Base-by-base conservation (phyloP, 2,329 filamentous ascomycete genomes). In the Sarocladiaceae sp. region DNA sequence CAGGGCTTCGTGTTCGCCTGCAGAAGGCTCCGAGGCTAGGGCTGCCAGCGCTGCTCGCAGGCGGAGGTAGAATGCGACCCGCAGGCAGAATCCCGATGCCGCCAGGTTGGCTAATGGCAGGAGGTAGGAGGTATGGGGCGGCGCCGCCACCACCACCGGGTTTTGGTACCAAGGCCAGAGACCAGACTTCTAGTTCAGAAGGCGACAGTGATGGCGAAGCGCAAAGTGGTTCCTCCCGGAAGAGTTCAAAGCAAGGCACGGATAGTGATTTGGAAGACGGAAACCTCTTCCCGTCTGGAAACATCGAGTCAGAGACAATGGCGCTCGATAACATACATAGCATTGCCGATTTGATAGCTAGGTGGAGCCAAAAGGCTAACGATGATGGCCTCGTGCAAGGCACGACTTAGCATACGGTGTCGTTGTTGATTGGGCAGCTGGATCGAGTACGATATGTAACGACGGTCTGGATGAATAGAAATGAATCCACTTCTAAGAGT, bases 301-400 rank as follows among this genome's bases (percentile, higher is more conserved):
- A 29, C 9, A 29, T 29, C 9, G 26, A 29, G n/a, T n/a, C 26
- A n/a, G 26, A 29, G 26, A 29, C 26, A n/a, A 29, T n/a, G n/a
- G 9, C 26, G n/a, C 9, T 29, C 9, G n/a, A 29, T 9, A 29
- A n/a, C 9, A 29, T 29, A 9, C 9, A 29, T 29, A 29, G n/a
- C n/a, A n/a, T 29, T n/a, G 26, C 9, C 9, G 26, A 29, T n/a
- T n/a, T 29, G 9, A 9, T 29, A n/a, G 26, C 26, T 29, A 29
- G 26, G 26, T 29, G 26, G 26, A 29, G 26, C 26, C n/a, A 9
- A n/a, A 29, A 29, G 58, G n/a, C n/a, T n/a, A n/a, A n/a, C n/a
- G n/a, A n/a, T n/a, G n/a, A n/a, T n/a, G n/a, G n/a, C n/a, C n/a
- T n/a, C n/a, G n/a, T n/a, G n/a, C n/a, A n/a, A n/a, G n/a, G n/a